Evolutionary conservation across 345 rosid genomes (phyloP), one percentile per base, ranked within the genome.

Genomic region (Raphanus raphanistrum): DNA sequence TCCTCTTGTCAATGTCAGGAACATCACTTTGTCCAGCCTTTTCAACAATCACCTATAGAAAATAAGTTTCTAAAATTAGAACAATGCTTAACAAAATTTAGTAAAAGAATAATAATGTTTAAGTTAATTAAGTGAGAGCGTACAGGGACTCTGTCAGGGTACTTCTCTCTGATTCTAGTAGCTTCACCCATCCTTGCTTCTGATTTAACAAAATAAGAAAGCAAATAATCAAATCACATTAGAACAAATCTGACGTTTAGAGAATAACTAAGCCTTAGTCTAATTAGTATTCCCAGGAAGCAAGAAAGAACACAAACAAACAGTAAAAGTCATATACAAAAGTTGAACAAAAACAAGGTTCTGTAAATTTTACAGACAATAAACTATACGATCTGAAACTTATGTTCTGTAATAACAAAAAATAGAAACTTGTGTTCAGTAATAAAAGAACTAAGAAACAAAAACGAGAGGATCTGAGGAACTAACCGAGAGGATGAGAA

Each of bases 1-100:
- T 95, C 79, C 91, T 92, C 85, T 95, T 95, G 80, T 92, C 98
- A 81, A 95, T 95, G 54, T 95, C 97, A 70, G 99, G 98, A 63
- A 92, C 87, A 82, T 95, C 96, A 76, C 90, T 87, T 81, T 86
- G 90, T 66, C 87, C 97, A 36, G 97, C 96, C 84, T 79, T 95
- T 77, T 95, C 99, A 63, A 95, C 96, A 68, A 95, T 95, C 61
- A 95, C 93, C 99, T 95, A 86, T 66, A 68, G 3, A 12, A 17
- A 2, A 6, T 2, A 17, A 60, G 33, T 15, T 70, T 17, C 61
- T 25, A 57, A 33, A n/a, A 64, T 80, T 33, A 75, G 69, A 63
- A 70, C 76, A 80, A 69, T 62, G 61, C 61, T 21, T 31, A 58
- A 12, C 71, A 12, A 64, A 26, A 70, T 3, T 31, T 65, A 52